Evolutionary conservation across 2,329 filamentous ascomycete species (phyloP).

Genomic region (Monilinia vaccinii-corymbosi): DNA sequence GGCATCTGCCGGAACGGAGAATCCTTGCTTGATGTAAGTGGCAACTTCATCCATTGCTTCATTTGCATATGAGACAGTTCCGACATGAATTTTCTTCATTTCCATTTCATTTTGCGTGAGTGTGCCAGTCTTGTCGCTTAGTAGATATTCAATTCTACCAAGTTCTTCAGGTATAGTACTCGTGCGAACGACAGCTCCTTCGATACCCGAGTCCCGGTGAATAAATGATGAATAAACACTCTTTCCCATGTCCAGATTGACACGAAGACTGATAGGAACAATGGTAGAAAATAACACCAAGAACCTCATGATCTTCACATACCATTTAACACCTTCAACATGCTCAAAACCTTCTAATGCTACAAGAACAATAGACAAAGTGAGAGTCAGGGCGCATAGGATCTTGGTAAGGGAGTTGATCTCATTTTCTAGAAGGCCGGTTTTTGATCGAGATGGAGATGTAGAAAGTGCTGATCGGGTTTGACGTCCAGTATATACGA

Average conservation of each 20-base stretch:
- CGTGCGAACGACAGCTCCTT: conserved; percentile 85
- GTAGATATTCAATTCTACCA: conserved; percentile 87
- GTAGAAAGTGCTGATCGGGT: conserved; percentile 92
- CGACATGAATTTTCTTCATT: conserved; percentile 96
- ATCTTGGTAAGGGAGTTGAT: conserved; percentile 98
- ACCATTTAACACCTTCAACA: conserved; percentile 66
- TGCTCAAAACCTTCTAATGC: conserved; percentile 73
- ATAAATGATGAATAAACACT: conserved; percentile 95
- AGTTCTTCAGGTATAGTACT: conserved; percentile 97
- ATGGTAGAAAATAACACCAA: conserved; percentile 98
- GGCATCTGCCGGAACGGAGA: conserved; percentile 45
- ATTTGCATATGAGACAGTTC: conserved; percentile 95
- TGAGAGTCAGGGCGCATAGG: conserved; percentile 77
- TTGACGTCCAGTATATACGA: conserved; percentile 90
- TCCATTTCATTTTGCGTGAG: conserved; percentile 98
- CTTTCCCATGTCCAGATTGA: conserved; percentile 96
- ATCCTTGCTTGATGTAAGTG: conserved; percentile 77
- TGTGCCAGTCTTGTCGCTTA: conserved; percentile 98
- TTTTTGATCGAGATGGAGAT: conserved; percentile 84
- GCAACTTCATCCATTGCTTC: conserved; percentile 98
- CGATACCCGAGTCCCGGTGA: conserved; percentile 80
- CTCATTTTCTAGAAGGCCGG: conserved; percentile 85
- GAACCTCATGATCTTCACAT: conserved; percentile 96
- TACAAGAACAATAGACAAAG: conserved; percentile 79
- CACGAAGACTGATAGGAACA: conserved; percentile 90